phyloP scores from a whole-genome alignment of 768 basidiomycete species.

The Suillus weaverae region DNA sequence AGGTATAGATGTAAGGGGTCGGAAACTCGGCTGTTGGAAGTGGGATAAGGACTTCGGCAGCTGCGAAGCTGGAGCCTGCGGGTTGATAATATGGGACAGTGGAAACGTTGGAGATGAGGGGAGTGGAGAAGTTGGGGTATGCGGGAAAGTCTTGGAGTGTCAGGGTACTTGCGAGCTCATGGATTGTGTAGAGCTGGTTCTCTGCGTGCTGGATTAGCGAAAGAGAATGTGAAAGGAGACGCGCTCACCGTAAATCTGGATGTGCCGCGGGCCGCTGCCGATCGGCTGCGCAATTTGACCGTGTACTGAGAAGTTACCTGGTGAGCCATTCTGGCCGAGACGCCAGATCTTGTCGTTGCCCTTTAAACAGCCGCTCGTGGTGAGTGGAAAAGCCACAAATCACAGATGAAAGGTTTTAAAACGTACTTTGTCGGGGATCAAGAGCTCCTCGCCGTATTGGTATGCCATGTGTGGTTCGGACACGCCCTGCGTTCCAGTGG shows the following conservation, averaged over 20 bases:
- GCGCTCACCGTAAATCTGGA: constrained; percentile 35
- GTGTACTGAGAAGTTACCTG: constrained; percentile 52
- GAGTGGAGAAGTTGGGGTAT: constrained; percentile 50
- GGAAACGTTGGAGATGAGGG: constrained; percentile 49
- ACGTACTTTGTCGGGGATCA: constrained; percentile 65
- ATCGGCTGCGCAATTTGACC: constrained; percentile 59
- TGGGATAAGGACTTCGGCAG: constrained; percentile 65
- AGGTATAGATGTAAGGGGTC: constrained; percentile 58
- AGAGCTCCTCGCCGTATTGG: constrained; percentile 53
- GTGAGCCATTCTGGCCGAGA: constrained; percentile 42
- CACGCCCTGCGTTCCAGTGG: constrained; percentile 25
- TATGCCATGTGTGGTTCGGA: constrained; percentile 71
- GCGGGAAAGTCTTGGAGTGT: constrained; percentile 52
- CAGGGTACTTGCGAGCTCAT: constrained; percentile 57
- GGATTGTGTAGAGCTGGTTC: constrained; percentile 50
- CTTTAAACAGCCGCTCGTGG: constrained; percentile 30
- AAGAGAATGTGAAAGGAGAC: neutral
- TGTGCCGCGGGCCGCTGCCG: constrained; percentile 67
- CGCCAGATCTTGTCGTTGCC: constrained; percentile 73
- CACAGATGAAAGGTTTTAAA: neutral
- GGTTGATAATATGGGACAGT: constrained; percentile 46
- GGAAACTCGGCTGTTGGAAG: constrained; percentile 46
- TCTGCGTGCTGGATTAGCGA: constrained; percentile 33
- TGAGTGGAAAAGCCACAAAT: neutral
- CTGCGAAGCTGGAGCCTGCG: constrained; percentile 43